phyloP scores from a whole-genome alignment of 805 yeast genomes.

The Hanseniaspora singularis region DNA sequence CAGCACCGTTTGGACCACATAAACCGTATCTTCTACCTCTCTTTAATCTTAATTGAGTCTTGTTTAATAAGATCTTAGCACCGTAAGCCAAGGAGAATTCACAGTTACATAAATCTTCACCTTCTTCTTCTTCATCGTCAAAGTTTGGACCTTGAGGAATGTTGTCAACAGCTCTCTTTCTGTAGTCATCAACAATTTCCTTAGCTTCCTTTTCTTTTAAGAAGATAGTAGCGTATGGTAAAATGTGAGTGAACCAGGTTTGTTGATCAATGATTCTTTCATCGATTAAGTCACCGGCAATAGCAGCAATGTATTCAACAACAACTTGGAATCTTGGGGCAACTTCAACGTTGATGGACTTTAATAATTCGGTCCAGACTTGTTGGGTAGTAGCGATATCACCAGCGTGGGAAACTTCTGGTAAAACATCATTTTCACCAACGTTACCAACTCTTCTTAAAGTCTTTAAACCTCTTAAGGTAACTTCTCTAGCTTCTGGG shows the following conservation, averaged over 20 bases:
- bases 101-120: slow-evolving; percentile 99
- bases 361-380: slow-evolving; percentile 64
- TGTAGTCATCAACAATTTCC: slow-evolving; percentile 82
- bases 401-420: slow-evolving; percentile 99
- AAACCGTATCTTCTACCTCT: slow-evolving; percentile 99
- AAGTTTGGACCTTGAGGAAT: slow-evolving; percentile 91
- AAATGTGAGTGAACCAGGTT: slow-evolving; percentile 78
- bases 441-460: slow-evolving; percentile 98
- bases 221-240: slow-evolving; percentile 93
- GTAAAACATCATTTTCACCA: slow-evolving; percentile 76
- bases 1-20: slow-evolving; percentile 99
- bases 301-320: slow-evolving; percentile 75
- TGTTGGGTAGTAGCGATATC: slow-evolving; percentile 76
- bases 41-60: slow-evolving; percentile 97
- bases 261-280: slow-evolving; percentile 90
- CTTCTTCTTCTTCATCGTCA: slow-evolving; percentile 96
- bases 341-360: slow-evolving; percentile 46
- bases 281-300: slow-evolving; percentile 98
- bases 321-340: slow-evolving; percentile 71
- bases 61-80: slow-evolving; percentile 99
- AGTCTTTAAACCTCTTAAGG: slow-evolving; percentile 91
- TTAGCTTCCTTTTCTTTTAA: slow-evolving; percentile 86
- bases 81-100: slow-evolving; percentile 99
- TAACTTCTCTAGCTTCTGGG: slow-evolving; percentile 99
- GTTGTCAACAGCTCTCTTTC: slow-evolving; percentile 94